phyloP scores from a whole-genome alignment of 345 rosid genomes.

The Anacardium occidentale region DNA sequence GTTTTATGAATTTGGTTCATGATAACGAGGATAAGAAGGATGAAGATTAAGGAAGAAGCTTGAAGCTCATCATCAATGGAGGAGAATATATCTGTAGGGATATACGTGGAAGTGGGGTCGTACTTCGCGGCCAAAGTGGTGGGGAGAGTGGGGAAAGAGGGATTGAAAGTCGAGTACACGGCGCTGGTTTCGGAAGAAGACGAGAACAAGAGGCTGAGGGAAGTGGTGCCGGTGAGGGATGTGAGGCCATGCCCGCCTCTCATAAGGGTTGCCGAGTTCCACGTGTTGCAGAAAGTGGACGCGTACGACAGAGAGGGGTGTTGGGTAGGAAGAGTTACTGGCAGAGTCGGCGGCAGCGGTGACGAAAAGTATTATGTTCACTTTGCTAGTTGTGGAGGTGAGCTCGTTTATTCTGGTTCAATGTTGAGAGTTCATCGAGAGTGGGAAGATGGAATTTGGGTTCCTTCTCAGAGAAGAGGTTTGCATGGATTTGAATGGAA shows the following conservation, averaged over 20 bases:
- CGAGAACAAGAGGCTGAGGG: background rate
- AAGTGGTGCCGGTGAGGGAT: conserved; percentile 12
- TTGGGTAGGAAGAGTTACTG: conserved; percentile 14
- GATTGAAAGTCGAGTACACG: conserved; percentile 3
- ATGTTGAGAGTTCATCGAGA: conserved; percentile 19
- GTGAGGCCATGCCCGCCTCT: conserved; percentile 8
- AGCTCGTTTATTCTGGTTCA: background rate
- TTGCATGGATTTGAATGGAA: background rate
- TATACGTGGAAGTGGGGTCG: conserved; percentile 15
- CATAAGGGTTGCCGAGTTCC: background rate
- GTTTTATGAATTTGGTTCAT: too few relatives aligned
- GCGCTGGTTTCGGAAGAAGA: conserved; percentile 15
- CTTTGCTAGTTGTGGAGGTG: conserved; percentile 8
- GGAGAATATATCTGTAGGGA: background rate
- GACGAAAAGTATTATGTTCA: background rate
- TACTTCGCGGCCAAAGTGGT: conserved; percentile 14
- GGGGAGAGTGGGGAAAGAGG: background rate
- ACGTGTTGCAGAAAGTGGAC: conserved; percentile 11
- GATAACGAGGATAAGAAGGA: too few relatives aligned
- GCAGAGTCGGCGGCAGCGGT: background rate
- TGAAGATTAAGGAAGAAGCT: background rate
- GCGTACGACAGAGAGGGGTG: conserved; percentile 15
- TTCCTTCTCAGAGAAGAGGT: background rate
- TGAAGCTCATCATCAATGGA: too few relatives aligned
- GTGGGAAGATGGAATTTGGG: conserved; percentile 8